These are phyloP conservation scores for Fusarium sp. DNA, from an alignment of 2,329 filamentous ascomycete genomes.

Conservation along the genomic window DNA sequence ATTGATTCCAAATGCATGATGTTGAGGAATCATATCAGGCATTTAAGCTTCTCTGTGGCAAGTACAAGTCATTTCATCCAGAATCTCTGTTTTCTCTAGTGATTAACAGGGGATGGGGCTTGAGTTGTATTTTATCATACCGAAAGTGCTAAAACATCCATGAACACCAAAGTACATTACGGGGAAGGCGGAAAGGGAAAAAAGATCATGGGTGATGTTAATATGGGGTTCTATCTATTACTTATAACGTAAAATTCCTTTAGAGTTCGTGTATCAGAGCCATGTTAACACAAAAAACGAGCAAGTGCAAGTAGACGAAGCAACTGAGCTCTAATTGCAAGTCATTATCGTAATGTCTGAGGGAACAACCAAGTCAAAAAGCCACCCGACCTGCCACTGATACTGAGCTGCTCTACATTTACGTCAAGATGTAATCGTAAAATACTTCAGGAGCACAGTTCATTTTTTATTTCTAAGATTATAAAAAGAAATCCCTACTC, in stretches of 20 bases:
- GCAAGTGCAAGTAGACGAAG: background rate
- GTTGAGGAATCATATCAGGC: background rate
- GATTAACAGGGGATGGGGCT: background rate
- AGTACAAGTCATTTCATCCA: background rate
- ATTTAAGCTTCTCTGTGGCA: background rate
- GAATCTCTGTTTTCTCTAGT: background rate
- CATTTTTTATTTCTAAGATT: background rate
- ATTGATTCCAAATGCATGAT: background rate
- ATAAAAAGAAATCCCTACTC: background rate
- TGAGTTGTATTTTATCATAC: no score
- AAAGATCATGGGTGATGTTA: background rate
- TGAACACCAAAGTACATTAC: background rate
- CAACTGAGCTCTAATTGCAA: background rate
- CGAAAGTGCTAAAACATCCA: no score
- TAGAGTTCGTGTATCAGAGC: background rate
- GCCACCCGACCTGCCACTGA: background rate
- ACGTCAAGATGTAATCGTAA: background rate
- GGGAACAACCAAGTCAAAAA: background rate
- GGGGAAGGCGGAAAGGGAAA: background rate
- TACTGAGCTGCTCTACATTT: background rate
- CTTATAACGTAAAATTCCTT: background rate
- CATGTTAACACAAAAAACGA: background rate
- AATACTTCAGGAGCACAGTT: background rate
- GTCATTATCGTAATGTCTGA: background rate
- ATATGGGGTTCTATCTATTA: background rate